Evolutionary conservation across 1,284 basidiomycete genomes (phyloP).

Genomic region (Tylopilus sp.): DNA sequence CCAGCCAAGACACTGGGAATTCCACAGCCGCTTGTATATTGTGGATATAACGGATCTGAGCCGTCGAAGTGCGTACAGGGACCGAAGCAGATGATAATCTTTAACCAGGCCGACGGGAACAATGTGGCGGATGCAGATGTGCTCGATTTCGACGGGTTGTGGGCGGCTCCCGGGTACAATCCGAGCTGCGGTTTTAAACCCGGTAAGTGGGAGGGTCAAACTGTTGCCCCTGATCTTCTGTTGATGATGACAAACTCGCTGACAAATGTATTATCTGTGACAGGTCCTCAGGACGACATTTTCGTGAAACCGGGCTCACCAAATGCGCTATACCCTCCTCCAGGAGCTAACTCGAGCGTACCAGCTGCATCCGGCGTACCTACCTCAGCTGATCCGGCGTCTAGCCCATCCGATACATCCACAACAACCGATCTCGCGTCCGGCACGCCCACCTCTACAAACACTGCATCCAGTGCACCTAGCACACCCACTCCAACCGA

Average conservation of each 20-base stretch:
- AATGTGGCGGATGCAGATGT: conserved; percentile 12
- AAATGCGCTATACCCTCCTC: not conserved
- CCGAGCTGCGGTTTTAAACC: conserved; percentile 16
- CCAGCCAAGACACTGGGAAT: conserved; percentile 13
- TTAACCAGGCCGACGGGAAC: conserved; percentile 13
- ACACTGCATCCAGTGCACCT: no score
- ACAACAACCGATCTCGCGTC: no score
- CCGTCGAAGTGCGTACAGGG: conserved; percentile 12
- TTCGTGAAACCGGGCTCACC: not conserved
- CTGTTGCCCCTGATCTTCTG: no score
- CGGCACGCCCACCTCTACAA: no score
- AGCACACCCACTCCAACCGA: no score
- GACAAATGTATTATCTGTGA: conserved; percentile 2
- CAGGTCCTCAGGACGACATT: conserved; percentile 24
- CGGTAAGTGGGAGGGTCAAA: conserved; percentile 17
- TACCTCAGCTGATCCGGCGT: no score
- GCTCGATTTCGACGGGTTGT: not conserved
- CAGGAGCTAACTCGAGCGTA: no score
- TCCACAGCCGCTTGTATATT: conserved; percentile 13
- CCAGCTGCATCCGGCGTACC: no score
- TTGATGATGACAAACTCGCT: not conserved
- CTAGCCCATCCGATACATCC: no score
- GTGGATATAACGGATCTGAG: conserved; percentile 9
- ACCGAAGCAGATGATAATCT: conserved; percentile 17
- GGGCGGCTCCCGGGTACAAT: conserved; percentile 23